A percentile compares a stretch with the other conserved stretches of the same genome.
Evolutionary conservation across 345 rosid species (phyloP).

Genomic region (Angophora floribunda): DNA sequence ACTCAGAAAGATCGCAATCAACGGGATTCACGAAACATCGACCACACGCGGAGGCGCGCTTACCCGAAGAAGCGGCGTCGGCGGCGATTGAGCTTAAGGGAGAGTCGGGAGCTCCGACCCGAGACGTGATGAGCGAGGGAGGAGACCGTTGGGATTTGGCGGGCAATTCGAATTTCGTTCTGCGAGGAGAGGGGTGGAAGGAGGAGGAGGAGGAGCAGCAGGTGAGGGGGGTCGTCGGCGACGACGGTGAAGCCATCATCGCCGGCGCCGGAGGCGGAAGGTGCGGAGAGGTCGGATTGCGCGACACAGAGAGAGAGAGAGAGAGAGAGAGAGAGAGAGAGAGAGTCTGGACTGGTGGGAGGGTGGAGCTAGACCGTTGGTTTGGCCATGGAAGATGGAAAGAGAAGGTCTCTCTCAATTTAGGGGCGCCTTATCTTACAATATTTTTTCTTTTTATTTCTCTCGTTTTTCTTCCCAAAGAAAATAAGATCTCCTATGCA

Average conservation of each 20-base stretch:
- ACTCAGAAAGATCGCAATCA: background rate
- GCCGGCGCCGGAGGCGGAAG: background rate
- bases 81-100: background rate
- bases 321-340: background rate
- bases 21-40: background rate
- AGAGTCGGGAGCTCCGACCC: background rate
- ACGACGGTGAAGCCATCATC: background rate
- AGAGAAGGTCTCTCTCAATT: background rate
- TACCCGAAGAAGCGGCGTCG: constrained; percentile 13
- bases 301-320: background rate
- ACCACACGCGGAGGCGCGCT: background rate
- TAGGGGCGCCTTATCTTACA: background rate
- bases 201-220: background rate
- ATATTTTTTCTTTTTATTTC: background rate
- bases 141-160: constrained; percentile 15
- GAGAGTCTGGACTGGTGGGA: background rate
- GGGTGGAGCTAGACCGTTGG: background rate
- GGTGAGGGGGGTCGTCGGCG: background rate
- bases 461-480: background rate
- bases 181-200: constrained; percentile 3
- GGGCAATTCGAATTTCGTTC: constrained; percentile 24
- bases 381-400: background rate
- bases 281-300: background rate
- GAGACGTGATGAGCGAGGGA: constrained; percentile 8
- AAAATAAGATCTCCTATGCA: no score